Base-by-base conservation (phyloP, 345 rosid species). In the Angophora floribunda region DNA sequence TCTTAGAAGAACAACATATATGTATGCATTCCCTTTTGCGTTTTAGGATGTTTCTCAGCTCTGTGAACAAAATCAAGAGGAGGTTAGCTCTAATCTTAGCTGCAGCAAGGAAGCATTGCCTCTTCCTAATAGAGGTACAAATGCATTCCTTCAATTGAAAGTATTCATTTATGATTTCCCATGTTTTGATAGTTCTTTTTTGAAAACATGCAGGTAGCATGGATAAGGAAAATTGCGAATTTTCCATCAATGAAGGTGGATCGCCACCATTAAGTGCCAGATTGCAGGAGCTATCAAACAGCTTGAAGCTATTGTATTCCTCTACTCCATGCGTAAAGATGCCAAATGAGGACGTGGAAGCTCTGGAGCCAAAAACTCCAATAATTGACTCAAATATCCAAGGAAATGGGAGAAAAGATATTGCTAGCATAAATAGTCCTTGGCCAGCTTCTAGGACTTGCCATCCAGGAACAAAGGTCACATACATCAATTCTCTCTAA, bases 261-360 rank as follows among this genome's bases (percentile, higher is more conserved):
- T 94, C 97, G 51, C 97, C 97, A 45, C 96, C 94, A 4, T 88
- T 96, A 32, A 93, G 94, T 89, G 75, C 91, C 57, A 91, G 91
- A 57, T 89, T 97, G 85, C 93, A 90, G 53, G 95, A 94, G 86
- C 45, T 96, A 87, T 92, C 96, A 10, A 95, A 93, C 85, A 93
- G 80, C 86, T 59, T 96, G 93, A 96, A 94, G 90, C 89, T 88
- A 7, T 87, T 97, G 32, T 91, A 87, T 86, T 90, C 92, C 53
- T 91, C 93, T 65, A 89, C 92, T 49, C 90, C 94, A 55, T 87
- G 85, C 63, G 5, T 87, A 47, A 86, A 92, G 47, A 7, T 91
- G 28, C 90, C 91, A 24, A 80, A 88, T 52, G 91, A 86, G 88
- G 91, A 91, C 53, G 14, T 52, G 47, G 87, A 85, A 85, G 87